Base-by-base conservation (phyloP, 768 basidiomycete species). In the Heimioporus sp. region DNA sequence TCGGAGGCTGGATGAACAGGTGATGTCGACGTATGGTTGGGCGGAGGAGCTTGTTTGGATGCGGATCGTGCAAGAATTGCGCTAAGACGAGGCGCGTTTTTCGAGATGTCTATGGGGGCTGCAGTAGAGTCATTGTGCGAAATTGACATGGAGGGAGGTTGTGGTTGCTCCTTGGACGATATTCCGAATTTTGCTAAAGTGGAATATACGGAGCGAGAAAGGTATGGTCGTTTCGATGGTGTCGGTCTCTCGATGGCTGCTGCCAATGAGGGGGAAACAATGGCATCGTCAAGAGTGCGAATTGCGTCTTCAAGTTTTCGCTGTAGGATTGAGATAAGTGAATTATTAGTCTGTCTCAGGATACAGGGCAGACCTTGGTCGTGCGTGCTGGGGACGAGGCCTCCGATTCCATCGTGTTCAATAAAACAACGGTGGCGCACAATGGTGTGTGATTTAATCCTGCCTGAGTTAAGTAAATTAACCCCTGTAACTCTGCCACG, bases 291-390 rank as follows among this genome's bases (percentile, higher is more conserved):
- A 46, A 92, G 66, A 38, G 72, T 76, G 47, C 85, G 81, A 52
- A 92, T 80, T 30, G 87, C 91, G 69, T 92, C 90, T 53, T 90
- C 85, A 43, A 92, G 80, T 70, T 92, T 92, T 44, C 90, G 79
- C 87, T 92, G 53, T 30, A 13, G 2, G 28, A 41, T 19, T 31
- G 21, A 9, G 17, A 5, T 35, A 20, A 7, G 35, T 45, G 1
- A 44, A 54, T 12, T 19, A 41, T 47, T 16, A 19, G 10, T 1
- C 37, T 39, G 38, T 17, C 9, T 38, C n/a, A 40, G 16, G 21
- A 17, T 35, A 16, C 11, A 51, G 4, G 16, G 10, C 64, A 34
- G 30, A 79, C 80, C 68, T 82, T 82, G 40, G 77, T 81, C 35
- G 72, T 64, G 45, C 67, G 58, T 39, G 68, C 64, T 17, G 66